These are phyloP conservation scores for Saturnispora mendoncae DNA, from an alignment of 805 yeast genomes.

Conservation along the genomic window DNA sequence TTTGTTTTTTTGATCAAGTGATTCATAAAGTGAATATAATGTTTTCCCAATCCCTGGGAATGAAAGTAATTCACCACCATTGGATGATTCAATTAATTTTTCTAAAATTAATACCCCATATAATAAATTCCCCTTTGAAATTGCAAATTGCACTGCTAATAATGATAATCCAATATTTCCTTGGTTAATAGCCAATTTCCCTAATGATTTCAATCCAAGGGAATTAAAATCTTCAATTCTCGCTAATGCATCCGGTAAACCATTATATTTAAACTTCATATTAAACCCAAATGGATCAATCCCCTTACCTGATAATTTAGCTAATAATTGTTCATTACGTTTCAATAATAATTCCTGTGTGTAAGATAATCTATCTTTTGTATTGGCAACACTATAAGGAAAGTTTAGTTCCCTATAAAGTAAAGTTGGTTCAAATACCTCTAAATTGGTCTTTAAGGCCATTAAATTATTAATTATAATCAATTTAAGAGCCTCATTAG, in stretches of 20 bases:
- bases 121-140: constrained; percentile 25
- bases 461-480: constrained; percentile 38
- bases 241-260: constrained; percentile 15
- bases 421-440: constrained; percentile 18
- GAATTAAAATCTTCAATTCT: background rate
- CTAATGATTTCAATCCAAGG: constrained; percentile 25
- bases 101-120: constrained; percentile 33
- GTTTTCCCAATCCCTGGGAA: constrained; percentile 44
- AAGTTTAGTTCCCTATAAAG: constrained; percentile 26
- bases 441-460: constrained; percentile 19
- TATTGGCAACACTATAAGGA: constrained; percentile 23
- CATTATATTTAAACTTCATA: constrained; percentile 20
- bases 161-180: constrained; percentile 27
- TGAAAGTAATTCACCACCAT: constrained; percentile 10
- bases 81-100: constrained; percentile 14
- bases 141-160: constrained; percentile 30
- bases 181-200: constrained; percentile 28
- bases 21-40: constrained; percentile 42
- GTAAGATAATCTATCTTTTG: constrained; percentile 28
- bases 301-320: constrained; percentile 31
- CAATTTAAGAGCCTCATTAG: constrained; percentile 34
- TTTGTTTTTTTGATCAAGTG: constrained; percentile 31
- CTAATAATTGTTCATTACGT: constrained; percentile 39
- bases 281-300: constrained; percentile 16
- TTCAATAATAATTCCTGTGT: constrained; percentile 34